phyloP scores from a whole-genome alignment of 495 filamentous ascomycete species.

The Trichoderma erinaceum region DNA sequence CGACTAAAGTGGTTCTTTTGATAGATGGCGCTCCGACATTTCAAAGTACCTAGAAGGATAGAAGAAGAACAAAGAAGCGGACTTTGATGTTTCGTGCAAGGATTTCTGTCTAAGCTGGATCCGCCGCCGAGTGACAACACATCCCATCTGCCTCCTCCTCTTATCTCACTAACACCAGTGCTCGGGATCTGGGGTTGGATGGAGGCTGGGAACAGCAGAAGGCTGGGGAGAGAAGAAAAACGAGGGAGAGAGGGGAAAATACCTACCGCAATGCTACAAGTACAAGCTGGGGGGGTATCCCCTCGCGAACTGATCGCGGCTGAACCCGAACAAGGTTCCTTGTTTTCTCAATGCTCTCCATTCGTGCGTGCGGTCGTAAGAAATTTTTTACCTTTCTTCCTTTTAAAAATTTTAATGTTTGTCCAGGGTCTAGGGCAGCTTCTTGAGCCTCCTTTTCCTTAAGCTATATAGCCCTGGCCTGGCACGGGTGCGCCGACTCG shows the following conservation, averaged over 20 bases:
- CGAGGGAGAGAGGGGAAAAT: too few relatives aligned
- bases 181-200: too few relatives aligned
- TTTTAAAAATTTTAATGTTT: not conserved
- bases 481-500: too few relatives aligned
- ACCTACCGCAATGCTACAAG: not conserved
- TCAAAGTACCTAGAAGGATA: not conserved
- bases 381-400: not conserved
- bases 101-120: not conserved
- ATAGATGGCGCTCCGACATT: not conserved
- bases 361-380: not conserved
- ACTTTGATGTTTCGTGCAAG: not conserved
- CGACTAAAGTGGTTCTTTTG: not conserved
- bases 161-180: too few relatives aligned
- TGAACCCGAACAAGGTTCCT: not conserved
- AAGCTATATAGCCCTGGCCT: too few relatives aligned
- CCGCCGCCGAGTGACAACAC: not conserved
- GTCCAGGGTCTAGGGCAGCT: not conserved
- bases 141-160: too few relatives aligned
- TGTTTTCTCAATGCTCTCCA: too few relatives aligned
- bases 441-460: not conserved
- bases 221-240: too few relatives aligned
- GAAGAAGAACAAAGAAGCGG: slow-evolving; percentile 6
- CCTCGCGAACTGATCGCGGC: not conserved
- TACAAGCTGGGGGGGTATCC: not conserved
- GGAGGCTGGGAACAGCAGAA: too few relatives aligned